A percentile compares a stretch with the other conserved stretches of the same genome.
These are phyloP conservation scores for Neopestalotiopsis clavispora DNA, from an alignment of 2,329 filamentous ascomycete species.

Conservation along the genomic window DNA sequence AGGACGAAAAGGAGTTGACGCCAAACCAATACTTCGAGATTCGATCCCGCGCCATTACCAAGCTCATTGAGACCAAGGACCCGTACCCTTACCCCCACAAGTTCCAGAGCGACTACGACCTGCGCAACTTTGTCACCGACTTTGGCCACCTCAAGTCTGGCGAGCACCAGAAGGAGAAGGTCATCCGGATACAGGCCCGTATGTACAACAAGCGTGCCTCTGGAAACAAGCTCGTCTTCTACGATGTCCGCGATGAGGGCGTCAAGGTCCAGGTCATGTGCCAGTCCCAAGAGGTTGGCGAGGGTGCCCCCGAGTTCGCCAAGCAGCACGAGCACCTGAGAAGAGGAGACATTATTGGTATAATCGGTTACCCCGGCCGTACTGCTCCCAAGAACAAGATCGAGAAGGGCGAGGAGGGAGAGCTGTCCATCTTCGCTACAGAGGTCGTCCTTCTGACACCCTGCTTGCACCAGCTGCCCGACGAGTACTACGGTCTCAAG, in stretches of 20 bases:
- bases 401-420: slow-evolving; percentile 77
- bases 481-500: slow-evolving; percentile 93
- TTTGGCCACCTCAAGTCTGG: slow-evolving; percentile 86
- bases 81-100: slow-evolving; percentile 92
- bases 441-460: slow-evolving; percentile 87
- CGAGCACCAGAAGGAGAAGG: slow-evolving; percentile 76
- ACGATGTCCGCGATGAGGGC: slow-evolving; percentile 72
- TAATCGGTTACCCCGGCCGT: slow-evolving; percentile 81
- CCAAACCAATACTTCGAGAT: slow-evolving; percentile 90
- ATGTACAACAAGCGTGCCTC: slow-evolving; percentile 87
- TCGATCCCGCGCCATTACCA: slow-evolving; percentile 80
- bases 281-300: slow-evolving; percentile 78
- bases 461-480: slow-evolving; percentile 88
- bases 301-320: slow-evolving; percentile 72
- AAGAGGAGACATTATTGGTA: slow-evolving; percentile 90
- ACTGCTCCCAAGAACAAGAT: slow-evolving; percentile 92
- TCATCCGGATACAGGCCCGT: slow-evolving; percentile 79
- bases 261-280: slow-evolving; percentile 89
- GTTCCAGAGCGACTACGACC: slow-evolving; percentile 85
- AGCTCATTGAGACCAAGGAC: slow-evolving; percentile 71
- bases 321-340: slow-evolving; percentile 89
- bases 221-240: slow-evolving; percentile 88
- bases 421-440: slow-evolving; percentile 90
- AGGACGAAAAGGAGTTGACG: slow-evolving; percentile 60
- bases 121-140: slow-evolving; percentile 78